Percentiles rank a stretch among this genome's conserved stretches.
These are phyloP conservation scores for Ceratocystis papillata DNA, from an alignment of 2,329 filamentous ascomycete genomes.

Conservation along the genomic window DNA sequence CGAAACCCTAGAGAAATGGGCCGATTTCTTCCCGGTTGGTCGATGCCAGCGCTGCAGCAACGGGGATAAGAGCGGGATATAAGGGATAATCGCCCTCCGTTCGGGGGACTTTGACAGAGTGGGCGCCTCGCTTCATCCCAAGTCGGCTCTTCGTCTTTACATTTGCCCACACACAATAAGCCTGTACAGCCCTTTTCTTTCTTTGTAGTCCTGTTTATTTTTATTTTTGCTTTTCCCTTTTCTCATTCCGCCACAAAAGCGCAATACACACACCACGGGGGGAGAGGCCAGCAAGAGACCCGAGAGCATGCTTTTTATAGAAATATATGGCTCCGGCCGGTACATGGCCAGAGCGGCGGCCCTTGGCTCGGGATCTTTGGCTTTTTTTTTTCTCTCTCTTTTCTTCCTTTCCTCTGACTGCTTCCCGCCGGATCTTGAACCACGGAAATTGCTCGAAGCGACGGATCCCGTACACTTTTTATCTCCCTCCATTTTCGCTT, in stretches of 20 bases:
- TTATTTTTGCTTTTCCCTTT: neutral
- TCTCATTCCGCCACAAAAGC: neutral
- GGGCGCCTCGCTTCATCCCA: no score
- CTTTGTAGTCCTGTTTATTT: no score
- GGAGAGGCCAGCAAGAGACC: neutral
- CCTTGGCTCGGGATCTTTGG: neutral
- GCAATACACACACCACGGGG: neutral
- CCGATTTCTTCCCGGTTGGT: no score
- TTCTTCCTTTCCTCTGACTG: neutral
- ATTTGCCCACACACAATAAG: neutral
- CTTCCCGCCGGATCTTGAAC: neutral
- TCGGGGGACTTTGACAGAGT: neutral
- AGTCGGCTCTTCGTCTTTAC: no score
- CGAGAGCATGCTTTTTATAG: constrained; percentile 8
- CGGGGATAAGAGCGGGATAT: neutral
- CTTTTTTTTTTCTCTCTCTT: neutral
- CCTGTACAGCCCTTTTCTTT: neutral
- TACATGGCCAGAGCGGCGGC: neutral
- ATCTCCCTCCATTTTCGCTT: no score
- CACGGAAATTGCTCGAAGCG: neutral
- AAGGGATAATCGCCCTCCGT: neutral
- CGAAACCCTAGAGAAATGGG: neutral
- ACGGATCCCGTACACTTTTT: neutral
- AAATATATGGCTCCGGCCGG: neutral
- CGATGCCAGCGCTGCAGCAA: neutral